These are phyloP conservation scores for Ogataea pignaliae DNA, from an alignment of 805 yeast genomes.

Conservation along the genomic window DNA sequence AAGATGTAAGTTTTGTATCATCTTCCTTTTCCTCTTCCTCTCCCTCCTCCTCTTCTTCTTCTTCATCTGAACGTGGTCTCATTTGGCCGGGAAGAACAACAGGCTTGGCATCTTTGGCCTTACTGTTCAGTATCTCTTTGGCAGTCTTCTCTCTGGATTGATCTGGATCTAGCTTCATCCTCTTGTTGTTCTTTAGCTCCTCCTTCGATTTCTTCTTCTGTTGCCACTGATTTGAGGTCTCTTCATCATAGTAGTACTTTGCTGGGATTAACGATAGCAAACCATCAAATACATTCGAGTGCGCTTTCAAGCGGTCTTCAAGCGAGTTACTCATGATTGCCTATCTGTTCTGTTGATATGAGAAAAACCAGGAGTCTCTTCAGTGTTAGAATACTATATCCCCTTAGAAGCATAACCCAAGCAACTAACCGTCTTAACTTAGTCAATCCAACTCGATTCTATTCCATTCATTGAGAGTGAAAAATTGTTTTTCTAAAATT, in stretches of 20 bases:
- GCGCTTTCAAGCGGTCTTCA: slow-evolving; percentile 76
- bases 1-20: slow-evolving; percentile 18
- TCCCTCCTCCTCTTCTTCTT: slow-evolving; percentile 19
- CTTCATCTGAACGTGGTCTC: slow-evolving; percentile 12
- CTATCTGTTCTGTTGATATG: neutral
- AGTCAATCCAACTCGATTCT: too few species aligned
- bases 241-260: slow-evolving; percentile 88
- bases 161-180: slow-evolving; percentile 73
- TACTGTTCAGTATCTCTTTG: slow-evolving; percentile 52
- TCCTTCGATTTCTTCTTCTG: slow-evolving; percentile 70
- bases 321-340: slow-evolving; percentile 23
- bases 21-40: slow-evolving; percentile 50
- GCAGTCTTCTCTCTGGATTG: slow-evolving; percentile 46
- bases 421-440: too few species aligned
- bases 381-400: too few species aligned
- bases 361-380: too few species aligned
- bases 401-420: too few species aligned
- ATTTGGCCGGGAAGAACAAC: slow-evolving; percentile 35
- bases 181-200: slow-evolving; percentile 56
- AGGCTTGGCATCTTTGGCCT: slow-evolving; percentile 49
- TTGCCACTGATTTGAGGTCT: slow-evolving; percentile 86
- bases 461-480: too few species aligned
- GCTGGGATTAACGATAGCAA: slow-evolving; percentile 89
- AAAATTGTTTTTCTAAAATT: too few species aligned
- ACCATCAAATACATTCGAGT: slow-evolving; percentile 83